Conservation (phyloP, 2,329 filamentous ascomycete genomes). For the Aspergillus aculeatus region DNA sequence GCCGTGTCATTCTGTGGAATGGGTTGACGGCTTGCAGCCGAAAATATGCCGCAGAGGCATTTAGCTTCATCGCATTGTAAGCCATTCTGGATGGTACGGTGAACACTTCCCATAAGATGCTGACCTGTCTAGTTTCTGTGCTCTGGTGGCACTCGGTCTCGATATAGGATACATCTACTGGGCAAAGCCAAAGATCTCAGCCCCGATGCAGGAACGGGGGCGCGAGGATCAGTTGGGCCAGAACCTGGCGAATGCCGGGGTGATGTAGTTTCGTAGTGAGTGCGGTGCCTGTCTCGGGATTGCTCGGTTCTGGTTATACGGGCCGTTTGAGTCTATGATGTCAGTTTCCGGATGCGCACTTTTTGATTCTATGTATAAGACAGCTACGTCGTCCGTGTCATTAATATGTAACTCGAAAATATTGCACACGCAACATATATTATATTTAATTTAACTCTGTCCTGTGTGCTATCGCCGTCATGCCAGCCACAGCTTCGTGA, state of each 20-base stretch:
- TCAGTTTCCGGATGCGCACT: neutral
- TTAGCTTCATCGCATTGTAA: conserved; percentile 22
- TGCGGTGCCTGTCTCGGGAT: neutral
- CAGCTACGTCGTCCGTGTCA: neutral
- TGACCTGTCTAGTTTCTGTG: neutral
- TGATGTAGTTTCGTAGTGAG: neutral
- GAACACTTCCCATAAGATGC: neutral
- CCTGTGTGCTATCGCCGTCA: neutral
- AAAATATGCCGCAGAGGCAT: conserved; percentile 21
- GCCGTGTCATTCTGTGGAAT: conserved; percentile 18
- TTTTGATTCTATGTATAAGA: neutral
- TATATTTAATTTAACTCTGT: neutral
- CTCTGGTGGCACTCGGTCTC: neutral
- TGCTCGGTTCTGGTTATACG: neutral
- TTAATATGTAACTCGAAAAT: no score
- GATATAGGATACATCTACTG: neutral
- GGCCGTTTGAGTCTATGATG: neutral
- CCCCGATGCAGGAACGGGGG: neutral
- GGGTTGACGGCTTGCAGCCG: conserved; percentile 18
- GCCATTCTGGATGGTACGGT: neutral
- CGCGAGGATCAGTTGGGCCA: neutral
- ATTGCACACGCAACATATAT: no score
- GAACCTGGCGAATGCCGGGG: neutral
- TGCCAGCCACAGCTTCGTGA: neutral
- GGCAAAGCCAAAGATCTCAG: neutral